Evolutionary conservation across 2,329 filamentous ascomycete genomes (phyloP), one percentile per base, ranked within the genome.

Genomic region (Clonostachys chloroleuca): DNA sequence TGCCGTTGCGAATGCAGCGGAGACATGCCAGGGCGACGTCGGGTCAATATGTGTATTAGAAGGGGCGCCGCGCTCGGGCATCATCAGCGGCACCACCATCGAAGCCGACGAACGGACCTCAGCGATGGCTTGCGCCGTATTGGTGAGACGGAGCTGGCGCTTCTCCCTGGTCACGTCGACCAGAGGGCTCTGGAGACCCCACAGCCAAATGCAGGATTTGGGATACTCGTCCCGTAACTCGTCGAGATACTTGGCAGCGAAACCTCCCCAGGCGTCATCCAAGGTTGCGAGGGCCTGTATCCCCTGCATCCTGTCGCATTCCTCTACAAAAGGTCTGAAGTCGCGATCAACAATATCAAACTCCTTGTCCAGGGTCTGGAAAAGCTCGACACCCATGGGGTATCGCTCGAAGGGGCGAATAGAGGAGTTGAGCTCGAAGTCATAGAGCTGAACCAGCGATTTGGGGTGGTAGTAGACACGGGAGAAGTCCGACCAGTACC

Each of bases 401-500:
- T 95, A 95, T 0, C 91, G 89, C 77, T 96, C 90, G 59, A 96
- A 96, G 0, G 92, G 89, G 76, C 86, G 85, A 30, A 92, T 73
- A 41, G 80, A 77, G 4, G 90, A 92, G 61, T 88, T 84, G 35
- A 95, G 73, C 62, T 95, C 89, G 59, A 89, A 95, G 59, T 96
- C 90, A 60, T 87, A 87, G 13, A 97, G 74, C 61, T 95, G 92
- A 10, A 95, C 77, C 46, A 96, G 81, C 12, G 91, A 96, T 47
- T 81, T 83, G 9, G 94, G 94, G 62, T 97, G 92, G 62, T 88
- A 96, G 67, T 84, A 99, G n/a, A 94, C 80, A 24, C 90, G 83
- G 56, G 89, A 95, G 67, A 91, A 97, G 66, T 99, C 94, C 34
- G 91, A 95, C 92, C 94, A 99, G 69, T 94, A 97, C 46, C 90